Base-by-base conservation (phyloP, 2,329 filamentous ascomycete genomes). In the Chrysosporium keratinophilum region DNA sequence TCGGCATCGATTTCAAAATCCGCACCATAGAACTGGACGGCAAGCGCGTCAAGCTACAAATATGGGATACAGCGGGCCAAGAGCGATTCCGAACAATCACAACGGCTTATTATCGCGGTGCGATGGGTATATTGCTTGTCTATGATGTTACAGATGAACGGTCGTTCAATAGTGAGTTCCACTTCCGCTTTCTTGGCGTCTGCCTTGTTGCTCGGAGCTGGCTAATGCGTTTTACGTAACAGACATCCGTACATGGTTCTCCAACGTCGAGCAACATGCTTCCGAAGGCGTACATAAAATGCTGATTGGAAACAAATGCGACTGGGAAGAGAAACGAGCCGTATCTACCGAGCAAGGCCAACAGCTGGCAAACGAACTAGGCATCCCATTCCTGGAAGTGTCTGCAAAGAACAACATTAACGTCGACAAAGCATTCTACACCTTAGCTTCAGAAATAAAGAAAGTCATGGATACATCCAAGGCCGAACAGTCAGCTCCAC, bases 1-100 rank as follows among this genome's bases (percentile, higher is more conserved):
- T 98, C 74, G 93, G 93, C 63, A 97, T 98, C 77, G 93, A 98
- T 76, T 98, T 98, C 79, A 98, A 98, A 81, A 98, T 98, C 70
- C 83, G 93, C 62, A 98, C 93, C 61, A 98, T 98, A 75, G 93
- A 98, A 76, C 79, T 98, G 63, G 93, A 98, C 74, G 91, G 91
- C 70, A 98, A 98, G 82, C 82, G 91, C 59, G 93, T 98, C 66
- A 98, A 98, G 80, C 77, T 98, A 69, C 93, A 98, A 78, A 98
- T 98, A 74, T 98, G 93, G 93, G 93, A 98, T 69, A 98, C 93
- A 23, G 93, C 93, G 52, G 93, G 93, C 53, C 93, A 98, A 74
- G 93, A 98, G 76, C 86, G 93, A 58, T 98, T 98, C 81, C 83
- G 93, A 62, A 98, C 93, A 60, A 98, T 98, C 75, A 98, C 93